Conservation (phyloP, 78 protist species). For the Chrysochromulina tobinii region DNA sequence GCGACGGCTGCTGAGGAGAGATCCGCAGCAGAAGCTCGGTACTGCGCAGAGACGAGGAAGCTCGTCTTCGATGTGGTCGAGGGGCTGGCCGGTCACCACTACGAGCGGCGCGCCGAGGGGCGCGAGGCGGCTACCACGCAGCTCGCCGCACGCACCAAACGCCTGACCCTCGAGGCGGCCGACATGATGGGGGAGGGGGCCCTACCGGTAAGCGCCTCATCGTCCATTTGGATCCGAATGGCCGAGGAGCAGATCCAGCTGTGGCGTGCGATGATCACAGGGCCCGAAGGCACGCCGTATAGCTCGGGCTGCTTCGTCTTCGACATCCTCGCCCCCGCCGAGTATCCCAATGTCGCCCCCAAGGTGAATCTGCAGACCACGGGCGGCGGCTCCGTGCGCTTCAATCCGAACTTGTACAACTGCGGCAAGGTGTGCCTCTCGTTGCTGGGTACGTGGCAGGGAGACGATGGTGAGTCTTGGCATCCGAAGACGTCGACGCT, state of each 20-base stretch:
- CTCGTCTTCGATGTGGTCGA: no score
- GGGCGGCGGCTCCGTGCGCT: slow-evolving; percentile 77
- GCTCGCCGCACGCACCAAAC: background rate
- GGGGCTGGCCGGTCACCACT: background rate
- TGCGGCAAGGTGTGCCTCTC: slow-evolving; percentile 66
- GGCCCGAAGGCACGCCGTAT: slow-evolving; percentile 25
- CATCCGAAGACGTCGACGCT: slow-evolving; percentile 69
- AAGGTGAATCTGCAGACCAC: slow-evolving; percentile 68
- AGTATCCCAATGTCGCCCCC: slow-evolving; percentile 76
- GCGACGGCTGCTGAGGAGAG: no score
- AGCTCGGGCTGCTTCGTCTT: slow-evolving; percentile 60
- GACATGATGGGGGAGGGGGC: slow-evolving; percentile 3
- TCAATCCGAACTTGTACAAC: slow-evolving; percentile 84
- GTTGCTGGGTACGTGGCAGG: slow-evolving; percentile 83
- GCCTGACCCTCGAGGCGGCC: slow-evolving; percentile 1
- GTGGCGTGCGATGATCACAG: background rate
- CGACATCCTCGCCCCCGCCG: slow-evolving; percentile 52
- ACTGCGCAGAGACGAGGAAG: no score
- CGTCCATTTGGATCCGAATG: background rate
- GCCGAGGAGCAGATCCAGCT: background rate
- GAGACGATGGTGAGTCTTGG: slow-evolving; percentile 73
- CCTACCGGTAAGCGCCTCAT: background rate
- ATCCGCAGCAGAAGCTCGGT: no score
- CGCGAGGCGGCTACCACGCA: background rate
- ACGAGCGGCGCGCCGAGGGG: background rate